A percentile compares a stretch with the other conserved stretches of the same genome.
Conservation (phyloP, 1,139 yeast genomes). For the Sugiyamaella sp. region DNA sequence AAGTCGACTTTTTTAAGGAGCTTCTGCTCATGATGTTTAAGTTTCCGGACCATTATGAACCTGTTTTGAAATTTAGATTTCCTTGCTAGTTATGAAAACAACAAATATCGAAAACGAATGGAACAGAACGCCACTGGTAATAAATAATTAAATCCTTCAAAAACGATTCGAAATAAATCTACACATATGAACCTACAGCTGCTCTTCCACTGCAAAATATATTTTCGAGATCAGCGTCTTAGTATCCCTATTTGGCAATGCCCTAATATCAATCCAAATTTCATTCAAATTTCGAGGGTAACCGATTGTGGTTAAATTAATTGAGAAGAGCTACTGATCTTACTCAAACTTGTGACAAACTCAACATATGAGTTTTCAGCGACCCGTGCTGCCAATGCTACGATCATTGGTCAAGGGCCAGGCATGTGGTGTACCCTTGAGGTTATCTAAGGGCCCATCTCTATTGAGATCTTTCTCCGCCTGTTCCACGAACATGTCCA, state of each 20-base stretch:
- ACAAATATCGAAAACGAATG: no score
- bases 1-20: slow-evolving; percentile 94
- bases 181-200: not conserved
- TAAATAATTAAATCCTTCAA: no score
- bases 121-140: no score
- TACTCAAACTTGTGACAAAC: no score
- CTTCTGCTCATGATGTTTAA: slow-evolving; percentile 94
- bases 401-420: slow-evolving; percentile 4
- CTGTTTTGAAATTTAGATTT: not conserved
- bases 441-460: not conserved
- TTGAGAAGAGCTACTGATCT: not conserved
- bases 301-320: no score
- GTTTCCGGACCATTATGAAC: slow-evolving; percentile 76
- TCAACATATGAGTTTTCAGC: not conserved
- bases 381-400: not conserved
- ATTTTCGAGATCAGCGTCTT: slow-evolving; percentile 9
- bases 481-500: slow-evolving; percentile 21
- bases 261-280: slow-evolving; percentile 14
- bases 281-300: slow-evolving; percentile 10
- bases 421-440: not conserved
- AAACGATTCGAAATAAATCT: no score
- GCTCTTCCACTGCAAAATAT: slow-evolving; percentile 2
- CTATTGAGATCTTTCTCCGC: slow-evolving; percentile 23
- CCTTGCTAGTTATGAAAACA: no score
- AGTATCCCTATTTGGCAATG: not conserved